Base-by-base conservation (phyloP, 1,139 yeast genomes). In the Eremothecium sinecaudum region DNA sequence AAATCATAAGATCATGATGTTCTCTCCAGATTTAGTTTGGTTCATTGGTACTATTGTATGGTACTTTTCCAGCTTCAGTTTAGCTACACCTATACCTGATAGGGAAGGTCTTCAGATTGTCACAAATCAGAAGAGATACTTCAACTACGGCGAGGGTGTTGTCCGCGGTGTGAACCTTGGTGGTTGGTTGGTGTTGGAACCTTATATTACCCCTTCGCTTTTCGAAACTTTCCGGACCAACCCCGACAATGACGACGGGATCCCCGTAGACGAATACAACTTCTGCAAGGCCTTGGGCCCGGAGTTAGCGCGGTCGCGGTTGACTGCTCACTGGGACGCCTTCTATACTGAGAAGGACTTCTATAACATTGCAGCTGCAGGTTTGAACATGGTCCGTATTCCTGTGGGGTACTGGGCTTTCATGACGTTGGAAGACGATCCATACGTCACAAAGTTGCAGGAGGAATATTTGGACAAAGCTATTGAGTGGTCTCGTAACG, bases 391-490 rank as follows among this genome's bases (percentile, higher is more conserved):
- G 41, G 95, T 83, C 23, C 73, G 97, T 49, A 79, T 87, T 40
- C 97, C 97, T 18, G 73, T 87, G 42, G 97, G 97, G 5, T 90
- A 87, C 64, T 87, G 98, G 98, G 96, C 97, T 8, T 90, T 81
- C 58, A 61, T 69, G 33, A 61, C 64, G 28, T 62, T 73, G 38
- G 69, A 63, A 14, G 61, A 64, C 40, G 98, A 90, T 56, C 95
- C 97, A 5, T 87, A 83, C 55, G 93, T 83, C 31, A 78, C 73
- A 53, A 96, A 96, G 17, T 86, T 86, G 26, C 96, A 86, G 62
- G 74, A 68, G 36, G 54, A 60, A 12, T 83, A 79, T 56, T 63
- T 87, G 41, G 86, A 81, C 48, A 63, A 67, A 46, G 94, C 95
- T 7, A 63, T 87, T 33, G 68, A 60, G 16, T 87, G 96, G 96